Conservation (phyloP, 225 moss, liverwort and hornwort genomes). For the Antitrichia curtipendula region DNA sequence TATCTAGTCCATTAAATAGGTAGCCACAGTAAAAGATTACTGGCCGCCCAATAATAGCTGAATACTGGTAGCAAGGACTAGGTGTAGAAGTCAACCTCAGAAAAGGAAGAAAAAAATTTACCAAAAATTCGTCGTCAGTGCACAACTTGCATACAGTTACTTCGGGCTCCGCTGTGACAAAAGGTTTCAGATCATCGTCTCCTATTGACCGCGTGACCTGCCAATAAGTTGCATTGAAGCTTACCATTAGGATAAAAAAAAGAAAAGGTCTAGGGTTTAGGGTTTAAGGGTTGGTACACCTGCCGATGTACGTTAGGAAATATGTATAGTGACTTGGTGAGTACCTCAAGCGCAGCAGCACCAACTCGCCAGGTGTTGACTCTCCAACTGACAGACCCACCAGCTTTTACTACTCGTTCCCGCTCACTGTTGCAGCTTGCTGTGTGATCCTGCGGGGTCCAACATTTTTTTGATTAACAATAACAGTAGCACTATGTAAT, state of each 20-base stretch:
- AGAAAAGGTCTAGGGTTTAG: not conserved
- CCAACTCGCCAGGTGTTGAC: slow-evolving; percentile 63
- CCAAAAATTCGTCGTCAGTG: slow-evolving; percentile 45
- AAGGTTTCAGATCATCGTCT: slow-evolving; percentile 59
- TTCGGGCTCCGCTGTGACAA: slow-evolving; percentile 52
- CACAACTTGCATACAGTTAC: slow-evolving; percentile 20
- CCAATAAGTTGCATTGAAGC: not conserved
- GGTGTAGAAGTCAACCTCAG: not conserved
- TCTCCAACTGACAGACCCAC: slow-evolving; percentile 47
- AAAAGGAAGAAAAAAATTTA: not conserved
- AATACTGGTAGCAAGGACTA: not conserved
- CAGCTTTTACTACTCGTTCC: slow-evolving; percentile 42
- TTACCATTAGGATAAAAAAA: not conserved
- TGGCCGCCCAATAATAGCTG: too few species aligned
- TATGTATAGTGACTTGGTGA: not conserved
- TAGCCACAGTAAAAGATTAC: not conserved
- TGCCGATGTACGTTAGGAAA: not conserved
- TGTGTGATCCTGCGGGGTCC: slow-evolving; percentile 41
- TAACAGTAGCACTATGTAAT: not conserved
- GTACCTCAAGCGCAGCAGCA: slow-evolving; percentile 53
- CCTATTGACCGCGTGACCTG: slow-evolving; percentile 68
- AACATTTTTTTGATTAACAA: not conserved
- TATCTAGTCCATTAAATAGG: not conserved
- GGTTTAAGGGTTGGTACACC: not conserved
- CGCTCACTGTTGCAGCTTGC: slow-evolving; percentile 48